Base-by-base conservation (phyloP, 2,329 filamentous ascomycete genomes). In the Fusarium chlamydosporum region DNA sequence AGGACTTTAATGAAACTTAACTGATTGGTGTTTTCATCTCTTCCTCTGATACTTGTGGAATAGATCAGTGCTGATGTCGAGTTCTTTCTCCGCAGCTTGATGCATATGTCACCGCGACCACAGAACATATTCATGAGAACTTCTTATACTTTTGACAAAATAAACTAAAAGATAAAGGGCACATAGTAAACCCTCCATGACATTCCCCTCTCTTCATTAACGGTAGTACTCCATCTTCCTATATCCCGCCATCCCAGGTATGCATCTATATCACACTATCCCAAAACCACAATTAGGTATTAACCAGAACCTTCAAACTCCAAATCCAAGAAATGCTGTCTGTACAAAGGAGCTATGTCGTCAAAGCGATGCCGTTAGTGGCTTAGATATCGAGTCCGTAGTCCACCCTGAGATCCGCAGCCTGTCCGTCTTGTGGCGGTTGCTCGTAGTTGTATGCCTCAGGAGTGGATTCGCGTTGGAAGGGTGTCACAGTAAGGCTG, bases 291-390 rank as follows among this genome's bases (percentile, higher is more conserved):
- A 42, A 68, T 70, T 68, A 68, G 59, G 40, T 68, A 68, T 68
- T 65, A 57, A 64, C 35, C 26, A 48, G 29, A 56, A 70, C 50
- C 54, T 34, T 46, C 41, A 64, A 70, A 61, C 64, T 61, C 67
- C 67, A 34, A 57, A 58, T 43, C 20, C 20, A 35, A 67, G 56
- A 29, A 56, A 65, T 65, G 46, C 53, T 47, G 46, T 47, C 67
- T 52, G 43, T 70, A 67, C 56, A 70, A 70, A 64, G 31, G 67
- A 52, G 55, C 42, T 37, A 45, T 51, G 43, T 57, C 66, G 41
- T 67, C 48, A 37, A 54, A 31, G 34, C 8, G 10, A 42, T 46
- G 26, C 45, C 51, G 18, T 63, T 43, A 43, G 29, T 12, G 13
- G 23, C 35, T 60, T 43, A 65, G 50, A 47, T 31, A 31, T 29